Conservation (phyloP, 768 basidiomycete genomes). For the Kwoniella europaea region DNA sequence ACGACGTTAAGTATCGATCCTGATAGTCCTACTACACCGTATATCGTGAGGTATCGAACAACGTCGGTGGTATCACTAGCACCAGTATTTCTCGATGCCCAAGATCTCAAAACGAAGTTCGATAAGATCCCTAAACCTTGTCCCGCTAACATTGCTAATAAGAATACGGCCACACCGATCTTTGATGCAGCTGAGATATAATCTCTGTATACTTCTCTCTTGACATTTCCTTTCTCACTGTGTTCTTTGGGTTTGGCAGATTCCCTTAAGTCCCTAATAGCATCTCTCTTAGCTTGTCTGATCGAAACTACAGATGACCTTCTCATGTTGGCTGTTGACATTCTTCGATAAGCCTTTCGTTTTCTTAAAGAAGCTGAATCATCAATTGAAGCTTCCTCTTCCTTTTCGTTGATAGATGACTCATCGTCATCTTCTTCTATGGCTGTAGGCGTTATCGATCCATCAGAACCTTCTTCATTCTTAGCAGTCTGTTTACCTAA, state of each 20-base stretch:
- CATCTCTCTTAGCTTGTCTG: constrained; percentile 55
- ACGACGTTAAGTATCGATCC: constrained; percentile 65
- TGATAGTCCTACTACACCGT: constrained; percentile 68
- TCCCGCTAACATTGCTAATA: constrained; percentile 64
- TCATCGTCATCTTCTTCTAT: constrained; percentile 42
- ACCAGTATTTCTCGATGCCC: constrained; percentile 78
- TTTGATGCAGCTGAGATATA: constrained; percentile 82
- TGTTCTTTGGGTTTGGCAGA: constrained; percentile 63
- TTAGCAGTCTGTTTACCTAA: constrained; percentile 56
- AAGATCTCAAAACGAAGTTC: constrained; percentile 69
- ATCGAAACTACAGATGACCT: constrained; percentile 56
- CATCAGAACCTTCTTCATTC: constrained; percentile 37
- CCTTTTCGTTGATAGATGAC: constrained; percentile 21
- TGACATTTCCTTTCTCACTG: constrained; percentile 78
- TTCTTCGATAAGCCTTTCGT: constrained; percentile 33
- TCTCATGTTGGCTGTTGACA: constrained; percentile 48
- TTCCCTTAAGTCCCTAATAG: constrained; percentile 57
- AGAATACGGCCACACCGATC: constrained; percentile 68
- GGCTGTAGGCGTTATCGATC: constrained; percentile 49
- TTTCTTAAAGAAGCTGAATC: constrained; percentile 48
- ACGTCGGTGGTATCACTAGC: constrained; percentile 67
- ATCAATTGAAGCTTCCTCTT: constrained; percentile 45
- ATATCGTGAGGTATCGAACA: constrained; percentile 64
- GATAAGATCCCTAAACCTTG: constrained; percentile 67
- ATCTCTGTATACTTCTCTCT: constrained; percentile 71